Evolutionary conservation across 1,284 basidiomycete species (phyloP).

Genomic region (Heterobasidion parviporum): DNA sequence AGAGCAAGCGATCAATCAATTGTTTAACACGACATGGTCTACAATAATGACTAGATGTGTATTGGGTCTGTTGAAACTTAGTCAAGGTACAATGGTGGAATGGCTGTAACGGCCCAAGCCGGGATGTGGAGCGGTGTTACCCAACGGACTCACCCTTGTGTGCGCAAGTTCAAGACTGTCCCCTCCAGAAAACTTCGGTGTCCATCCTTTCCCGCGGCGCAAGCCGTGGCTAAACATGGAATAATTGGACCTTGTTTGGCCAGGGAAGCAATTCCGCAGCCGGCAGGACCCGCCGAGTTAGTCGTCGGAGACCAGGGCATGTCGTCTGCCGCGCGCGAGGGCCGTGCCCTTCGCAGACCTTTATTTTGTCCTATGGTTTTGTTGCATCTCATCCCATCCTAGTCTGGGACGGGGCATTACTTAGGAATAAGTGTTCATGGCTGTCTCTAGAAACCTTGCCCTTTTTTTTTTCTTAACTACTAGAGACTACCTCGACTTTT

Average conservation of each 20-base stretch:
- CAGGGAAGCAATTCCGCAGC: slow-evolving; percentile 89
- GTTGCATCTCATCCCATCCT: no score
- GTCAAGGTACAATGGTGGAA: slow-evolving; percentile 39
- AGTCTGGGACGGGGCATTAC: no score
- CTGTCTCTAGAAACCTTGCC: no score
- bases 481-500: no score
- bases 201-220: slow-evolving; percentile 53
- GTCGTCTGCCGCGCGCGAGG: slow-evolving; percentile 72
- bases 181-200: slow-evolving; percentile 88
- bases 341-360: slow-evolving; percentile 71
- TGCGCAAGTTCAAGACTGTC: slow-evolving; percentile 83
- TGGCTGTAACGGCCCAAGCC: slow-evolving; percentile 74
- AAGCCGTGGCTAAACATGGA: slow-evolving; percentile 59
- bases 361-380: no score
- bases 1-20: no score
- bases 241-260: slow-evolving; percentile 74
- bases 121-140: slow-evolving; percentile 67
- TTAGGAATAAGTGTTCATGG: no score
- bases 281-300: slow-evolving; percentile 77
- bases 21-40: no score
- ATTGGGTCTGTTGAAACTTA: background rate
- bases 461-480: no score
- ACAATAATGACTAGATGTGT: no score
- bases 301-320: slow-evolving; percentile 78
- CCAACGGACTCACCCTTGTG: slow-evolving; percentile 54